A percentile compares a stretch with the other conserved stretches of the same genome.
Conservation (phyloP, 2,329 filamentous ascomycete genomes). For the Paecilomyces fulvus region DNA sequence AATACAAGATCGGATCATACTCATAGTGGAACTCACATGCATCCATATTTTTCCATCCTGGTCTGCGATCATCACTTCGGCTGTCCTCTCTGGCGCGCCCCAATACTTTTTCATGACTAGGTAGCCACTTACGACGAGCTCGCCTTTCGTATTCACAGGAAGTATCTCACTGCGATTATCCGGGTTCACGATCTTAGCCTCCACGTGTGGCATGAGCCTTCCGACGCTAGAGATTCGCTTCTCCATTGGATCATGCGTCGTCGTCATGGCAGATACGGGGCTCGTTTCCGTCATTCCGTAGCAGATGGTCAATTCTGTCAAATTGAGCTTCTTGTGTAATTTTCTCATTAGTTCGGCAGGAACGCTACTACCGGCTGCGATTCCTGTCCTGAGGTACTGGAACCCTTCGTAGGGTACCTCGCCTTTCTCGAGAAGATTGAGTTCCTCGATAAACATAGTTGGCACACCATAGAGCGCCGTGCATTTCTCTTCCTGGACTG, state of each 20-base stretch:
- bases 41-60: constrained; percentile 64
- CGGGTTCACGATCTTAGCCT: constrained; percentile 68
- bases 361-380: constrained; percentile 79
- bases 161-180: constrained; percentile 52
- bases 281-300: constrained; percentile 95
- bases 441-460: constrained; percentile 88
- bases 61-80: constrained; percentile 56
- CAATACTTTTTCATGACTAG: constrained; percentile 88
- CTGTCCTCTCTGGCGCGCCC: constrained; percentile 61
- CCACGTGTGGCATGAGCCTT: constrained; percentile 72
- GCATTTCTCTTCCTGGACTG: constrained; percentile 54
- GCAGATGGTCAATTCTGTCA: constrained; percentile 80
- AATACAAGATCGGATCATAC: constrained; percentile 1
- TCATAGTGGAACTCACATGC: constrained; percentile 39
- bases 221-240: constrained; percentile 72
- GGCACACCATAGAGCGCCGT: constrained; percentile 79
- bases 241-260: constrained; percentile 62
- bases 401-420: constrained; percentile 46
- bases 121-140: constrained; percentile 77
- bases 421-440: constrained; percentile 61
- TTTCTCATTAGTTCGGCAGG: constrained; percentile 62
- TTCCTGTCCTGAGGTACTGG: constrained; percentile 70
- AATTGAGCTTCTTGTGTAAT: constrained; percentile 64
- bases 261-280: constrained; percentile 66
- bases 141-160: constrained; percentile 60